Percentiles rank a stretch among this genome's conserved stretches.
phyloP scores from a whole-genome alignment of 116 monocot species.

The Dioscorea cayenensis region DNA sequence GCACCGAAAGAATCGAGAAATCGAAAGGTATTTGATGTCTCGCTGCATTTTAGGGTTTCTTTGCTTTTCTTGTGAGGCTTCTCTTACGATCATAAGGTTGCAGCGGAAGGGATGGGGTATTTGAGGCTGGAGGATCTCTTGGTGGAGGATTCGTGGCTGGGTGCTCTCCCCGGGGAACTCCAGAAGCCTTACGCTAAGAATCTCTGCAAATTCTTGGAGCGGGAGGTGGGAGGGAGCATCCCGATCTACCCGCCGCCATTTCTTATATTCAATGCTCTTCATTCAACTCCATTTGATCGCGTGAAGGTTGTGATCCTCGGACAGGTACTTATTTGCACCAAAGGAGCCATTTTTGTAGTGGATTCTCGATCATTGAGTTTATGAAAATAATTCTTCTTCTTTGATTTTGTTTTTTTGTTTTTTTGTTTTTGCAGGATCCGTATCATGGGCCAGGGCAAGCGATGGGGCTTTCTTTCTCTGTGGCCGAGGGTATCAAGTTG shows the following conservation, averaged over 20 bases:
- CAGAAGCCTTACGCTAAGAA: constrained; percentile 72
- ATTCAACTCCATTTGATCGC: constrained; percentile 68
- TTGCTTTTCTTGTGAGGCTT: not conserved
- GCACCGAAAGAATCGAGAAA: constrained; percentile 48
- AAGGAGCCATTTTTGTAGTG: not conserved
- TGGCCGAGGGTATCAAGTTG: constrained; percentile 66
- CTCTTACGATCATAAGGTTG: not conserved
- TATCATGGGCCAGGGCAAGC: constrained; percentile 95
- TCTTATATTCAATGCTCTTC: constrained; percentile 78
- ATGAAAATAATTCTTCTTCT: not conserved
- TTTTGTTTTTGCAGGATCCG: constrained; percentile 41
- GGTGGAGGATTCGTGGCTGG: constrained; percentile 78
- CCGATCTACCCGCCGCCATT: constrained; percentile 74
- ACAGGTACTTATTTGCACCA: constrained; percentile 37
- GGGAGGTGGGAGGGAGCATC: constrained; percentile 42
- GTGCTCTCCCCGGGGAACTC: constrained; percentile 56
- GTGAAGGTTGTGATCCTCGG: constrained; percentile 91
- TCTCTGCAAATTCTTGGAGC: constrained; percentile 69
- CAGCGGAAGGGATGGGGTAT: constrained; percentile 33
- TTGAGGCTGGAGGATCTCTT: constrained; percentile 85
- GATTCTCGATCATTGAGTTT: not conserved
- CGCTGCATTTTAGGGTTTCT: not conserved
- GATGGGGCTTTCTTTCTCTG: constrained; percentile 87
- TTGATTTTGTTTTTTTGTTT: not conserved
- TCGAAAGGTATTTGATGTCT: constrained; percentile 31